These are phyloP conservation scores for Silene latifolia DNA, from an alignment of 148 eudicot species.

Conservation along the genomic window DNA sequence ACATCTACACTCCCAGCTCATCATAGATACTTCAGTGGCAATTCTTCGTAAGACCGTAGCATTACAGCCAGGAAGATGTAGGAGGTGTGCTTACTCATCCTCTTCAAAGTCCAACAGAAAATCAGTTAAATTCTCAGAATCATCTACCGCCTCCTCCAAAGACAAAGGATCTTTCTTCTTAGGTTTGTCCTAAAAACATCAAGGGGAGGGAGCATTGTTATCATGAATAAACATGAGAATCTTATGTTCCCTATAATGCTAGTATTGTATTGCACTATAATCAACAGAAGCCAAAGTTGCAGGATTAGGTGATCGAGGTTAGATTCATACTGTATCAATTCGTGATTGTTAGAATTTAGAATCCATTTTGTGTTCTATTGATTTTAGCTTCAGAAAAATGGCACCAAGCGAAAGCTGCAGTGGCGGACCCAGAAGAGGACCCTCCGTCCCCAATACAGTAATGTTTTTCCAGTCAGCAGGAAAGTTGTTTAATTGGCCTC, in stretches of 20 bases:
- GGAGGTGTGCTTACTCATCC: slow-evolving; percentile 36
- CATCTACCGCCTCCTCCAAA: slow-evolving; percentile 84
- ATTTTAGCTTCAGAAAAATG: no score
- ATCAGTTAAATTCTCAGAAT: slow-evolving; percentile 93
- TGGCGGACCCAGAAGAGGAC: neutral
- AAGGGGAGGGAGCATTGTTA: neutral
- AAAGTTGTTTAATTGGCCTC: neutral
- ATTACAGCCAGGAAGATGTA: neutral
- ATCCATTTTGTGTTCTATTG: neutral
- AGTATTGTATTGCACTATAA: neutral
- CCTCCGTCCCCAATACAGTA: neutral
- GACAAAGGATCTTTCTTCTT: slow-evolving; percentile 59
- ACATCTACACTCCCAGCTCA: neutral
- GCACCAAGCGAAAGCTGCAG: neutral
- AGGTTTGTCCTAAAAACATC: slow-evolving; percentile 58
- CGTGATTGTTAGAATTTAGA: neutral
- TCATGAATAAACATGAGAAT: neutral
- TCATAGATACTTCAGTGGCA: neutral
- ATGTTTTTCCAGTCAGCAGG: neutral
- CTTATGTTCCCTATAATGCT: neutral
- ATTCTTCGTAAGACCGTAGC: neutral
- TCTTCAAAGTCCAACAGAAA: slow-evolving; percentile 86
- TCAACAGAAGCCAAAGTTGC: neutral
- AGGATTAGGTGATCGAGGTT: neutral
- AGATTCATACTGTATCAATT: neutral